Base-by-base conservation (phyloP, 225 moss, liverwort and hornwort species). In the Sphagnum tenellum region DNA sequence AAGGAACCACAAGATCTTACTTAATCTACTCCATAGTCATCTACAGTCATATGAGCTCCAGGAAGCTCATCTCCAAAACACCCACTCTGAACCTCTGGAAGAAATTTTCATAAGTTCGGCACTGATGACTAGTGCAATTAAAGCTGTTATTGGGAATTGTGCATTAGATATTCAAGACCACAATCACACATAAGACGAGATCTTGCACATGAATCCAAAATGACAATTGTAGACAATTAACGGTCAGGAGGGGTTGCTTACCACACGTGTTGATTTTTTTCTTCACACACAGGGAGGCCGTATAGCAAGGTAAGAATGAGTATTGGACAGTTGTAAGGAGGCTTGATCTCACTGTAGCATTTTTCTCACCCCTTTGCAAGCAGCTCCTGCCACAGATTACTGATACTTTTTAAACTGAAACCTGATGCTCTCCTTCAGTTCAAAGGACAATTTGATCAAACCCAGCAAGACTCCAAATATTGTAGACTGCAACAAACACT, bases 291-390 rank as follows among this genome's bases (percentile, higher is more conserved):
- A 49, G 29, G 77, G 53, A 78, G 5, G 71, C 80, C 75, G 46
- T 75, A 73, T 50, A 84, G 47, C 47, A 75, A 4, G 4, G 84
- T 78, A 5, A 86, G 47, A 63, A 86, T 47, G 48, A 86, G 77
- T 6, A 86, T 59, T 0, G 79, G 79, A 82, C 66, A 12, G 74
- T 79, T n/a, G 77, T 82, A 61, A 86, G 51, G 2, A 86, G 65
- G 13, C 74, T 79, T 12, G 82, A 44, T 4, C 74, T 75, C 5
- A 80, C 3, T 57, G 63, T 86, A 2, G 56, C 70, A 57, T 86
- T 86, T 64, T 75, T 75, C 77, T 86, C 86, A 4, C 29, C 78
- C 82, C 69, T 79, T 72, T 47, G 71, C 79, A 5, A 86, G 61
- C 0, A 77, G 46, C 2, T 79, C 79, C 86, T 86, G 79, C 2